Evolutionary conservation across 2,329 filamentous ascomycete genomes (phyloP).

Genomic region (Rhinocladiella similis): DNA sequence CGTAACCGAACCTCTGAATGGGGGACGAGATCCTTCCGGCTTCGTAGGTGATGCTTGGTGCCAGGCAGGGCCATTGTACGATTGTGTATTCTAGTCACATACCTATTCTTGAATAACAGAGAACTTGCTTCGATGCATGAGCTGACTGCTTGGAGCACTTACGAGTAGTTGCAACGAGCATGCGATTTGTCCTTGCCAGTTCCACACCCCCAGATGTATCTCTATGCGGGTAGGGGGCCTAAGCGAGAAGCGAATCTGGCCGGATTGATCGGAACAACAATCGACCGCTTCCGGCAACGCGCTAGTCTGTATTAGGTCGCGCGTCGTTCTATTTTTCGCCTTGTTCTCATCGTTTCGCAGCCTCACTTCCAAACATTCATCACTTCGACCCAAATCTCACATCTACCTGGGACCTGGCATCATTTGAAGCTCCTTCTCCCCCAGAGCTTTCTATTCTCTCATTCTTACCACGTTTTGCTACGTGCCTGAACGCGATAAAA

Average conservation of each 20-base stretch:
- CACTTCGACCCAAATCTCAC: background rate
- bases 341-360: conserved; percentile 26
- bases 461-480: background rate
- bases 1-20: conserved; percentile 13
- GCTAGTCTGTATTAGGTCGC: background rate
- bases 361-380: conserved; percentile 17
- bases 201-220: background rate
- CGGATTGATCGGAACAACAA: conserved; percentile 5
- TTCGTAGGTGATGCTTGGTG: conserved; percentile 9
- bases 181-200: background rate
- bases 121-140: background rate
- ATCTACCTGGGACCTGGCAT: background rate
- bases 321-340: conserved; percentile 19
- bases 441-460: background rate
- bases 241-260: conserved; percentile 2
- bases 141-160: no score
- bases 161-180: background rate
- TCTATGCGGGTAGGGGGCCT: background rate
- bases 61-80: conserved; percentile 5
- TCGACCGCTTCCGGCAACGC: conserved; percentile 7
- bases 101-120: conserved; percentile 3
- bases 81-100: background rate
- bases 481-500: background rate
- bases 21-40: conserved; percentile 19
- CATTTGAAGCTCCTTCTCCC: background rate